Base-by-base conservation (phyloP, 2,329 filamentous ascomycete species). In the Aspergillus aculeatus region DNA sequence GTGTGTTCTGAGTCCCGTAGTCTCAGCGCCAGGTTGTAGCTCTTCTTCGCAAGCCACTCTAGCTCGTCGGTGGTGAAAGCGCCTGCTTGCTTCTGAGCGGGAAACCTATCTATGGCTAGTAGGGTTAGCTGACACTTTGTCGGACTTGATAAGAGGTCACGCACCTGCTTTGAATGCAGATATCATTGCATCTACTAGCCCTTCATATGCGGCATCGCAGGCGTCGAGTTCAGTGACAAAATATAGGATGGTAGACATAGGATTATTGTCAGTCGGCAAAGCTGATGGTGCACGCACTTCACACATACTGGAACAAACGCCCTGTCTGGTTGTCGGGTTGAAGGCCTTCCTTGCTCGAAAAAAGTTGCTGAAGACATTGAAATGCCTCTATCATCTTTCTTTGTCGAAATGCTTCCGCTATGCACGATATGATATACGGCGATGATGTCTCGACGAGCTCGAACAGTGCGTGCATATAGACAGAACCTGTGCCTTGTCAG, bases 21-120 rank as follows among this genome's bases (percentile, higher is more conserved):
- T 61, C 86, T 85, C 4, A 94, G 75, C 0, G 87, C 88, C 6
- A 92, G 73, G 65, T 95, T 96, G 78, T 96, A 96, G 1, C 89
- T 83, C 63, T 90, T 94, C 63, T 88, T 88, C 41, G 88, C 89
- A 71, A 96, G 93, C 92, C 92, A 96, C 65, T 93, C 84, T 3
- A 96, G 79, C 67, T 96, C 92, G 3, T 80, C 72, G 0, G 82
- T 59, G 0, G 82, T 84, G 69, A 92, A 92, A 1, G 82, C 59
- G 62, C 75, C 84, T 32, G 75, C 73, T 9, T 78, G 47, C 67
- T 71, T 63, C 2, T 69, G 76, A 19, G 71, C 74, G 60, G 74
- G 81, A 24, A 80, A 77, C 47, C 78, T 77, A 2, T 75, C 73
- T 19, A 81, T 81, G 73, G 75, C 77, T 76, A 4, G 1, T 63